Evolutionary conservation across 441 rosid species (phyloP).

Genomic region (Populus hybrid): DNA sequence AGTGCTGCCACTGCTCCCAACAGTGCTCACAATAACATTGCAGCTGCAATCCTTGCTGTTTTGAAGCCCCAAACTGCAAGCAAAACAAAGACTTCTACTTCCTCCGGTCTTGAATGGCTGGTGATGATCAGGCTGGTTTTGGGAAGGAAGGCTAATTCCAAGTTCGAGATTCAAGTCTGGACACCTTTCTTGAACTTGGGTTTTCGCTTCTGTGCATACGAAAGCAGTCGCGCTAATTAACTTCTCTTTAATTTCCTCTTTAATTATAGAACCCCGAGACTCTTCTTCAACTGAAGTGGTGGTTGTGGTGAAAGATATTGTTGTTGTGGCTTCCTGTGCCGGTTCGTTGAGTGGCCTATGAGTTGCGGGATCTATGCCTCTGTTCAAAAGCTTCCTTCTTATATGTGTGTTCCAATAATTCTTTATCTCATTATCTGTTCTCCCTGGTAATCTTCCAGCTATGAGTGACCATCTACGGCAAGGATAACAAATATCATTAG

Average conservation of each 20-base stretch:
- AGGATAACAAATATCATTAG: background rate
- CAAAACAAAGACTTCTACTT: conserved; percentile 42
- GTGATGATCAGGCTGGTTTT: conserved; percentile 24
- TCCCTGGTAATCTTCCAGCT: conserved; percentile 90
- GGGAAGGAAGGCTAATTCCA: conserved; percentile 67
- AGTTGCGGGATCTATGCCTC: conserved; percentile 90
- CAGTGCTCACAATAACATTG: conserved; percentile 12
- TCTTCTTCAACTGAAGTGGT: conserved; percentile 28
- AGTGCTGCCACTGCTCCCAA: conserved; percentile 27
- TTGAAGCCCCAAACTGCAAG: conserved; percentile 59
- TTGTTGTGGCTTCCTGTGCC: conserved; percentile 16
- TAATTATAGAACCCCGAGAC: conserved; percentile 30
- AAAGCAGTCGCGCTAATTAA: conserved; percentile 13
- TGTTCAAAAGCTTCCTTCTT: conserved; percentile 71
- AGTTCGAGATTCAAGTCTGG: conserved; percentile 86
- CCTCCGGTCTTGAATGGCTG: conserved; percentile 29
- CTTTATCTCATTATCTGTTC: conserved; percentile 96
- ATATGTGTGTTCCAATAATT: conserved; percentile 98
- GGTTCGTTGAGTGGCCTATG: conserved; percentile 71
- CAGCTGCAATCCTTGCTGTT: conserved; percentile 63
- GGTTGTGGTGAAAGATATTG: background rate
- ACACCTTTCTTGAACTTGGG: conserved; percentile 43
- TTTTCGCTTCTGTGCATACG: conserved; percentile 44
- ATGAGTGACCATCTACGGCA: conserved; percentile 86
- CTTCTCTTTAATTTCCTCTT: conserved; percentile 16